Evolutionary conservation across 139 green algal species (phyloP), one percentile per base, ranked within the genome.

Genomic region (Closterium sp.): DNA sequence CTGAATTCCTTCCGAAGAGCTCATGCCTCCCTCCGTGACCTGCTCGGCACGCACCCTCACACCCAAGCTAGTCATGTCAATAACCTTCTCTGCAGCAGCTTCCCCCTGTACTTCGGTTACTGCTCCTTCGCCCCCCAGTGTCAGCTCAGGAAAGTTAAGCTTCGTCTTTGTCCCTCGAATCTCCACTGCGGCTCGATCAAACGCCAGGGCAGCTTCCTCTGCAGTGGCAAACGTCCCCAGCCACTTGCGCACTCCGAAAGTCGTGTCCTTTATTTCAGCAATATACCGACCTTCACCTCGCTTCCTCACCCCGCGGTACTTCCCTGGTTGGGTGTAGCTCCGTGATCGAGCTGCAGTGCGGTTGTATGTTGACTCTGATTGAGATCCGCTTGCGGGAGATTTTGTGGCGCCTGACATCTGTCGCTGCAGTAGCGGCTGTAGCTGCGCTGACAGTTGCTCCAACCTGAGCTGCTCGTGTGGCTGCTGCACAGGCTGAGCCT

Each of bases 201-300:
- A 91, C 24, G 89, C 89, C 31, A 86, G 31, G 21, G 89, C 89
- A 4, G 89, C 89, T 28, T 27, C 30, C 38, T 70, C 84, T 87
- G 30, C 89, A 29, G 89, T 91, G 84, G 73, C 19, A 21, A 91
- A 91, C 24, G 89, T 91, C 29, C 89, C 89, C 73, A 91, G 42
- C 89, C 89, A 91, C 30, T 42, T 86, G 22, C 89, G 31, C 38
- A 91, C 89, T 13, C 84, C 84, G 42, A 86, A 88, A 27, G 73
- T 85, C 5, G 34, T 88, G 89, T 91, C 89, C 89, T 91, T 91
- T 9, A 91, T 91, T 88, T 91, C 89, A 0, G 89, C 89, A 24
- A 91, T 87, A 42, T 32, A 91, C 21, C 31, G 21, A 11, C 89
- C 89, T 6, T 87, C 85, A 13, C 85, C 85, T 31, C 89, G 31